These are phyloP conservation scores for Aspergillus cavernicola DNA, from an alignment of 495 filamentous ascomycete genomes.

Conservation along the genomic window DNA sequence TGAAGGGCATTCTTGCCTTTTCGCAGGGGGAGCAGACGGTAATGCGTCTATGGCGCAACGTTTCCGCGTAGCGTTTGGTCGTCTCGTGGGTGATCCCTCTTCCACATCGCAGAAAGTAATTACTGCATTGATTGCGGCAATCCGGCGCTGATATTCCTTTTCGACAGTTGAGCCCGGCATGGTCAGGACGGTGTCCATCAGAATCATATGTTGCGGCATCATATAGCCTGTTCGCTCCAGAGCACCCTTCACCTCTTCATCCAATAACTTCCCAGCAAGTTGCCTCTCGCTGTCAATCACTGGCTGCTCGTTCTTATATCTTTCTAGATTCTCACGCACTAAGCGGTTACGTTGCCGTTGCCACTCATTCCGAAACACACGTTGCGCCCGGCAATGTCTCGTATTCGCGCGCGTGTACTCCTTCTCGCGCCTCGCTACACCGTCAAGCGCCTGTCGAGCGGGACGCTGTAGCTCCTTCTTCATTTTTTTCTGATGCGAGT, in stretches of 20 bases:
- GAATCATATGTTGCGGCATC: constrained; percentile 21
- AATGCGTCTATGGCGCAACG: constrained; percentile 8
- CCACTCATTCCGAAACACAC: constrained; percentile 27
- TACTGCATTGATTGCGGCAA: constrained; percentile 26
- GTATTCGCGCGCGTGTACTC: constrained; percentile 14
- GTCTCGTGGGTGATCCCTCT: too few relatives aligned
- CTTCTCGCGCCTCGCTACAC: background rate
- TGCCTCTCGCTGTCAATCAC: constrained; percentile 29
- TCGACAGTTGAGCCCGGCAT: constrained; percentile 19
- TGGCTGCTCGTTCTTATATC: constrained; percentile 30
- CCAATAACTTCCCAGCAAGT: constrained; percentile 24
- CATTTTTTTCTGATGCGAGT: too few relatives aligned
- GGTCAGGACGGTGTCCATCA: constrained; percentile 26
- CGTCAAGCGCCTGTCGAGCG: background rate
- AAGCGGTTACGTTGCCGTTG: constrained; percentile 19
- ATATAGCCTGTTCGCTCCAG: constrained; percentile 21
- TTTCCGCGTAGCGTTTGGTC: too few relatives aligned
- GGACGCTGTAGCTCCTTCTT: too few relatives aligned
- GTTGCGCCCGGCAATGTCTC: too few relatives aligned
- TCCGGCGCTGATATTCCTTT: constrained; percentile 23
- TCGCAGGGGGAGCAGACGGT: background rate
- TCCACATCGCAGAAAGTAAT: constrained; percentile 28
- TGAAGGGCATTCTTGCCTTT: background rate
- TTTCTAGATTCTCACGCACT: constrained; percentile 23
- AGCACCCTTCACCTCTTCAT: constrained; percentile 19